phyloP scores from a whole-genome alignment of 306 rosid genomes.

The Quercus engelmannii region DNA sequence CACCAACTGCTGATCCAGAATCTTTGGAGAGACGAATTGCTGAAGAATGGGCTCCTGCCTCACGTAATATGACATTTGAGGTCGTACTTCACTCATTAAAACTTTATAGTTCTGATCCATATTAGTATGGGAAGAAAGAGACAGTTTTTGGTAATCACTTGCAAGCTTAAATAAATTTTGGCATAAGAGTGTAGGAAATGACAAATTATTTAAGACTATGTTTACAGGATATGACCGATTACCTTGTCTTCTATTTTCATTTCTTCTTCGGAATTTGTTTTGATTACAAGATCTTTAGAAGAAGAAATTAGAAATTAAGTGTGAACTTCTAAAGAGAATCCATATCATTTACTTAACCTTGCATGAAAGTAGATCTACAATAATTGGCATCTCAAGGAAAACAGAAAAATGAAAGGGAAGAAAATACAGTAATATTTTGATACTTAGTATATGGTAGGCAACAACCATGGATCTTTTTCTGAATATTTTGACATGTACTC shows the following conservation, averaged over 20 bases:
- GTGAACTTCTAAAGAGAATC: too few relatives aligned
- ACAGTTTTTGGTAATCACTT: neutral
- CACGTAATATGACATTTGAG: conserved; percentile 79
- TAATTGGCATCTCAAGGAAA: too few relatives aligned
- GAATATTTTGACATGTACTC: neutral
- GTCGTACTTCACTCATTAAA: conserved; percentile 25
- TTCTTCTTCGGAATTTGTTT: too few relatives aligned
- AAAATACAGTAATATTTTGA: too few relatives aligned
- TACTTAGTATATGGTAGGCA: too few relatives aligned
- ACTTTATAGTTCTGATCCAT: neutral
- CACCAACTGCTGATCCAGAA: conserved; percentile 64
- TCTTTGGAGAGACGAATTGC: conserved; percentile 56
- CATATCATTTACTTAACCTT: too few relatives aligned
- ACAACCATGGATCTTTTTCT: too few relatives aligned
- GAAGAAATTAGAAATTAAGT: too few relatives aligned
- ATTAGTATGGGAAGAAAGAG: neutral
- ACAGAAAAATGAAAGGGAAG: too few relatives aligned
- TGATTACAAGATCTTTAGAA: too few relatives aligned
- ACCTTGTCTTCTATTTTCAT: too few relatives aligned
- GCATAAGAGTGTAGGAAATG: neutral
- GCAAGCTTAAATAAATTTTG: neutral
- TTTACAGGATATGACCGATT: neutral
- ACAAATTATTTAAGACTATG: neutral
- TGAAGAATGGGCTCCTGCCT: conserved; percentile 75
- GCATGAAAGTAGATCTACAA: too few relatives aligned